A percentile compares a stretch with the other conserved stretches of the same genome.
Evolutionary conservation across 208 protist genomes (phyloP).

Genomic region (Trichomonas vaginalis): DNA sequence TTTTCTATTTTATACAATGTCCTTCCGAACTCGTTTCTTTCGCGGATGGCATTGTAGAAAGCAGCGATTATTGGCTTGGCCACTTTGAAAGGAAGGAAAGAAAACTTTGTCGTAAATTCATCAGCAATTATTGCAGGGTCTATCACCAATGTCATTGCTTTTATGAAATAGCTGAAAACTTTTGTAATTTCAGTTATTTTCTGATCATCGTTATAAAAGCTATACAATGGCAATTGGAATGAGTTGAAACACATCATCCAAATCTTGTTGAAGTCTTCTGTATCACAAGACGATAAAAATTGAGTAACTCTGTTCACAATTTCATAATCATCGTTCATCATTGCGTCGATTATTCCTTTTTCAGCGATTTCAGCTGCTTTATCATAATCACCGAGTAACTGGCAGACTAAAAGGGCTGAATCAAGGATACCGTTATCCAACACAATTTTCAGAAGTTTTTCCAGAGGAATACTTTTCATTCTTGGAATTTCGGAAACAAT

Average conservation of each 20-base stretch:
- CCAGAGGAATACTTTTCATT: neutral
- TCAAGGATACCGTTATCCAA: neutral
- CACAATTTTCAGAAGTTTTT: neutral
- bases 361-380: neutral
- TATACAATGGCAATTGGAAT: neutral
- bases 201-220: neutral
- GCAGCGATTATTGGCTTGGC: neutral
- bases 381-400: neutral
- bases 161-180: neutral
- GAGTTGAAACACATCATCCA: neutral
- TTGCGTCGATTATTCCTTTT: neutral
- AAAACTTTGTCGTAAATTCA: neutral
- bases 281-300: neutral
- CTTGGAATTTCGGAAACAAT: neutral
- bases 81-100: neutral
- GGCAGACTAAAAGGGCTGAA: neutral
- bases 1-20: neutral
- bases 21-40: neutral
- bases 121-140: neutral
- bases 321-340: neutral
- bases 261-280: neutral
- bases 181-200: neutral
- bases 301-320: neutral
- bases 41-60: neutral
- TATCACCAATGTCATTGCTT: neutral